phyloP scores from a whole-genome alignment of 805 yeast genomes.

The Candida gorgasii region DNA sequence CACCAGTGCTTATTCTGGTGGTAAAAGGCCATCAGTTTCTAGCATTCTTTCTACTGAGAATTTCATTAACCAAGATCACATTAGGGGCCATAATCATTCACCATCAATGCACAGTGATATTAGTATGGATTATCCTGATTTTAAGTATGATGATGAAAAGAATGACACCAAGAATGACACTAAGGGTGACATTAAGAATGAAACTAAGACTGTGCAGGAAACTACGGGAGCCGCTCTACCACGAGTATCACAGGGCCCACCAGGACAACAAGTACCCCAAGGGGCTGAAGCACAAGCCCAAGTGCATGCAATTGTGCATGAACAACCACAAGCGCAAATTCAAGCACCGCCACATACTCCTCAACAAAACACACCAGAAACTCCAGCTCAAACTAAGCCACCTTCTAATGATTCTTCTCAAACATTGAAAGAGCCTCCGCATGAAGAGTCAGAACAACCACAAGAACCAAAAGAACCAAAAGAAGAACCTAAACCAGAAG shows the following conservation, averaged over 20 bases:
- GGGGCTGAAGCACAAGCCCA: no score
- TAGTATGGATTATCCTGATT: conserved; percentile 32
- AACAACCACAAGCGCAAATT: no score
- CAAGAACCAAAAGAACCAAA: neutral
- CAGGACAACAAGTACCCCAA: no score
- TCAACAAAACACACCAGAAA: no score
- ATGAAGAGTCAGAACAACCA: neutral
- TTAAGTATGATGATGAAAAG: conserved; percentile 14
- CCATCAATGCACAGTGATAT: conserved; percentile 35
- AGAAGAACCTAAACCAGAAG: neutral
- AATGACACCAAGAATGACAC: conserved; percentile 9
- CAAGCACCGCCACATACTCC: no score
- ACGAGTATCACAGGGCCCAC: no score
- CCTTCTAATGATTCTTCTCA: no score
- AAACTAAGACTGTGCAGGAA: no score
- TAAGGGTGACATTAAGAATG: neutral
- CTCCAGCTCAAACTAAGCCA: no score
- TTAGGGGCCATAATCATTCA: conserved; percentile 22
- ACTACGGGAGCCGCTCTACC: no score
- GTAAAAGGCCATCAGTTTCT: conserved; percentile 23
- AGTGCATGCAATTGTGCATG: no score
- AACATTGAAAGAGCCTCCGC: no score
- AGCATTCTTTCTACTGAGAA: conserved; percentile 23
- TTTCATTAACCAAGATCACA: conserved; percentile 17
- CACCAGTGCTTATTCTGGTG: conserved; percentile 1